A percentile compares a stretch with the other conserved stretches of the same genome.
These are phyloP conservation scores for Salix caprea DNA, from an alignment of 345 rosid genomes.

Conservation along the genomic window DNA sequence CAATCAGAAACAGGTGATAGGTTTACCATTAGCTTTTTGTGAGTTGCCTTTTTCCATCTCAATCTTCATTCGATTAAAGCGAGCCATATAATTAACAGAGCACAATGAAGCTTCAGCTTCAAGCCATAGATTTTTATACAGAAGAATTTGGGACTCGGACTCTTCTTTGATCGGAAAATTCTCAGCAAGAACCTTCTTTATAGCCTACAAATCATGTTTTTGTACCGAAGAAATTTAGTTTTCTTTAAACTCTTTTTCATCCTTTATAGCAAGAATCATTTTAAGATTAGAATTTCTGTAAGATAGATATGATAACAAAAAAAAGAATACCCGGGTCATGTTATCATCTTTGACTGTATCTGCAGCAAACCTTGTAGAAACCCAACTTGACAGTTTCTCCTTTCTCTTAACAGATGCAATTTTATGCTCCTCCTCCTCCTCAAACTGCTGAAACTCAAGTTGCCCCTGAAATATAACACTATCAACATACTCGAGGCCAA, in stretches of 20 bases:
- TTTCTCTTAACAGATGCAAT: slow-evolving; percentile 14
- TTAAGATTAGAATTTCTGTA: not conserved
- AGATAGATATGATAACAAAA: slow-evolving; percentile 8
- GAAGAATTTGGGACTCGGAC: slow-evolving; percentile 44
- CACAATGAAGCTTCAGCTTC: slow-evolving; percentile 90
- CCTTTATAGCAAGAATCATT: not conserved
- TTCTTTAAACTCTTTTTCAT: not conserved
- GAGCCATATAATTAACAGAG: slow-evolving; percentile 58
- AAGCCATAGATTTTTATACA: slow-evolving; percentile 92
- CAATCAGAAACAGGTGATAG: not conserved
- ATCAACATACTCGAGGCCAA: slow-evolving; percentile 10
- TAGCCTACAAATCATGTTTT: slow-evolving; percentile 46
- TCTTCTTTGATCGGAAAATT: slow-evolving; percentile 56
- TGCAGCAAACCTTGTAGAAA: slow-evolving; percentile 21
- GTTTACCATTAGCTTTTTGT: slow-evolving; percentile 37
- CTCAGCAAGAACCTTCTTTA: slow-evolving; percentile 60
- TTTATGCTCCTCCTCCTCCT: slow-evolving; percentile 14
- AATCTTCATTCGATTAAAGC: slow-evolving; percentile 53
- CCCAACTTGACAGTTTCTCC: slow-evolving; percentile 18
- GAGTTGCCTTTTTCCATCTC: slow-evolving; percentile 45
- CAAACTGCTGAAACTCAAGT: slow-evolving; percentile 17
- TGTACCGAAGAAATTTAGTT: slow-evolving; percentile 8
- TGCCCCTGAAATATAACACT: slow-evolving; percentile 6
- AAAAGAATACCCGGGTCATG: slow-evolving; percentile 55
- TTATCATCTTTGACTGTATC: slow-evolving; percentile 41